phyloP scores from a whole-genome alignment of 1,284 basidiomycete species.

The Anthracocystis walkeri region DNA sequence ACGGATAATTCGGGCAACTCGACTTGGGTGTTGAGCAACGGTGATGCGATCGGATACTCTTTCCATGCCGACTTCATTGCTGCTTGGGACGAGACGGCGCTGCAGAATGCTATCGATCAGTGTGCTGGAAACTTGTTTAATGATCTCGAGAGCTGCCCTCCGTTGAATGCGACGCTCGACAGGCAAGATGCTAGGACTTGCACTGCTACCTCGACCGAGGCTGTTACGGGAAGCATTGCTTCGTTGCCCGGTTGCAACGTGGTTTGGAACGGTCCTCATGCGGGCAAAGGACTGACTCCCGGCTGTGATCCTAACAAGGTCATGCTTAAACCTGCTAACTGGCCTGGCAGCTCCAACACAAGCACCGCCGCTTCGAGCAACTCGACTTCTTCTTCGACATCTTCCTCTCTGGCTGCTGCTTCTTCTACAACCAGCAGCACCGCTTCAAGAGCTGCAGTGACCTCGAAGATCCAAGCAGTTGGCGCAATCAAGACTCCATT shows the following conservation, averaged over 20 bases:
- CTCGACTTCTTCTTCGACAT: conserved; percentile 6
- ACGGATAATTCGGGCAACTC: conserved; percentile 26
- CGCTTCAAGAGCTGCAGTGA: neutral
- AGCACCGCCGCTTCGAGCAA: neutral
- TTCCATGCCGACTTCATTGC: conserved; percentile 74
- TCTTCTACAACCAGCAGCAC: conserved; percentile 4
- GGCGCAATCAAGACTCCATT: neutral
- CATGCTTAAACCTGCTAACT: conserved; percentile 26
- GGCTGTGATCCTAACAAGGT: conserved; percentile 44
- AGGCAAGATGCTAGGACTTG: conserved; percentile 13
- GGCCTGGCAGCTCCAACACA: neutral
- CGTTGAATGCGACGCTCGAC: conserved; percentile 36
- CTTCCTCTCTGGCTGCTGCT: neutral
- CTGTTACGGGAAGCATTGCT: conserved; percentile 11
- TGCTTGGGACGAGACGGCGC: conserved; percentile 68
- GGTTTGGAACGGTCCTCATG: conserved; percentile 47
- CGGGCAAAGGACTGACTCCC: conserved; percentile 36
- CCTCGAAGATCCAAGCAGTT: neutral
- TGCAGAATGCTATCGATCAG: conserved; percentile 73
- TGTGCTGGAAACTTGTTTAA: conserved; percentile 71
- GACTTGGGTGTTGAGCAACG: conserved; percentile 46
- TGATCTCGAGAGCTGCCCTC: conserved; percentile 72
- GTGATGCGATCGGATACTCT: conserved; percentile 67
- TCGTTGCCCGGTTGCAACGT: conserved; percentile 53
- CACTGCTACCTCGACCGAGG: conserved; percentile 16